Evolutionary conservation across 805 yeast species (phyloP).

Genomic region (Candida sithepensis): DNA sequence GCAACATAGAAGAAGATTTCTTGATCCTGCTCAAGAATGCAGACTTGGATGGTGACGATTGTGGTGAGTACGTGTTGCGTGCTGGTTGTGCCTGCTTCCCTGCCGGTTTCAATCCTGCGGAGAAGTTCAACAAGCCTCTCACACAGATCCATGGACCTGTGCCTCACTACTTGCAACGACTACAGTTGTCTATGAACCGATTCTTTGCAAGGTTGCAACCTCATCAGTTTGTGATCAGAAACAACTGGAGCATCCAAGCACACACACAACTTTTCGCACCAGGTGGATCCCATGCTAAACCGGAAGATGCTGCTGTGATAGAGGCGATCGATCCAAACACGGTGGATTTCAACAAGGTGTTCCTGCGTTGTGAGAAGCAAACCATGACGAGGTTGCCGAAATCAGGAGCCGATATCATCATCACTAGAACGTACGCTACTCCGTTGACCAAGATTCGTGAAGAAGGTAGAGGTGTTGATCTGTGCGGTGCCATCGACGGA

Average conservation of each 20-base stretch:
- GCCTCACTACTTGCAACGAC: constrained; percentile 56
- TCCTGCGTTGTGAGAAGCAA: constrained; percentile 60
- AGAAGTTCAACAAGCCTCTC: constrained; percentile 48
- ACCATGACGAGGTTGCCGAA: constrained; percentile 49
- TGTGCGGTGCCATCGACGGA: constrained; percentile 61
- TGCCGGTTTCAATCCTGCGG: constrained; percentile 66
- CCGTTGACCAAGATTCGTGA: constrained; percentile 45
- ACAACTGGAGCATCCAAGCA: constrained; percentile 69
- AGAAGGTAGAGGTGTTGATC: constrained; percentile 41
- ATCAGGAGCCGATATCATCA: constrained; percentile 43
- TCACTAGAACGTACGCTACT: constrained; percentile 53
- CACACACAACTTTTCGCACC: constrained; percentile 48
- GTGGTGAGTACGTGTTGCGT: constrained; percentile 50
- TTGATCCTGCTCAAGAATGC: constrained; percentile 45
- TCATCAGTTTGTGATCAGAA: constrained; percentile 54
- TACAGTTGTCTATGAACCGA: constrained; percentile 61
- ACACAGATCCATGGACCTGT: constrained; percentile 68
- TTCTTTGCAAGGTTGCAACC: constrained; percentile 57
- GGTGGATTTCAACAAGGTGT: constrained; percentile 43
- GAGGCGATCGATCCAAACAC: constrained; percentile 32
- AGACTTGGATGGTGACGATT: constrained; percentile 30
- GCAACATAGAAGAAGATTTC: constrained; percentile 59
- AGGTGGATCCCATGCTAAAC: constrained; percentile 38
- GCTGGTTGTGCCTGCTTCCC: constrained; percentile 63
- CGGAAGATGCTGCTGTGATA: constrained; percentile 33